A percentile compares a stretch with the other conserved stretches of the same genome.
Conservation (phyloP, 2,329 filamentous ascomycete species). For the Fusarium drepaniforme region DNA sequence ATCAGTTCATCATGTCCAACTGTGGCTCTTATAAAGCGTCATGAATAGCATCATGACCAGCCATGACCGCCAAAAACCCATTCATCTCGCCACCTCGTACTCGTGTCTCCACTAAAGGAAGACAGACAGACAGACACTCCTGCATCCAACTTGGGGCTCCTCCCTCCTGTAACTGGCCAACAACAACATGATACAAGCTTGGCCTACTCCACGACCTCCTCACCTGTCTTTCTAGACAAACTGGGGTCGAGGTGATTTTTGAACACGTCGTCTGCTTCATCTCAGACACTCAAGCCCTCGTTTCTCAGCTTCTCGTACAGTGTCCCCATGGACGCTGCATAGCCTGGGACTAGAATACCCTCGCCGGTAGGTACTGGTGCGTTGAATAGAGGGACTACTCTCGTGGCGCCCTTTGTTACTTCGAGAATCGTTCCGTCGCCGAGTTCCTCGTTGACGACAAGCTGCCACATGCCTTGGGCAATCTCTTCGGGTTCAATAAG, state of each 20-base stretch:
- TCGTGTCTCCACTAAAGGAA: conserved; percentile 2
- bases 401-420: conserved; percentile 40
- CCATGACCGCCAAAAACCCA: background rate
- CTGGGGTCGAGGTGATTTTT: background rate
- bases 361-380: conserved; percentile 41
- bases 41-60: background rate
- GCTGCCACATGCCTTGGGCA: conserved; percentile 47
- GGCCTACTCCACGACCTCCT: conserved; percentile 4
- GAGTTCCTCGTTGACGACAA: conserved; percentile 41
- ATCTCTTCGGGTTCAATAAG: conserved; percentile 49
- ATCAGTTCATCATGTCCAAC: background rate
- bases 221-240: background rate
- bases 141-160: background rate
- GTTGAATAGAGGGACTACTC: conserved; percentile 47
- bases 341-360: conserved; percentile 39
- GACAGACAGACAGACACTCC: background rate
- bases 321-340: conserved; percentile 34
- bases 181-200: background rate
- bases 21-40: background rate
- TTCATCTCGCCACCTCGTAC: background rate
- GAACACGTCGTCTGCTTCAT: background rate
- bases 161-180: background rate
- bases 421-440: conserved; percentile 50
- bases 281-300: conserved; percentile 40
- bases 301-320: conserved; percentile 40